A percentile compares a stretch with the other conserved stretches of the same genome.
These are phyloP conservation scores for Tuber calosporum DNA, from an alignment of 495 filamentous ascomycete genomes.

Conservation along the genomic window DNA sequence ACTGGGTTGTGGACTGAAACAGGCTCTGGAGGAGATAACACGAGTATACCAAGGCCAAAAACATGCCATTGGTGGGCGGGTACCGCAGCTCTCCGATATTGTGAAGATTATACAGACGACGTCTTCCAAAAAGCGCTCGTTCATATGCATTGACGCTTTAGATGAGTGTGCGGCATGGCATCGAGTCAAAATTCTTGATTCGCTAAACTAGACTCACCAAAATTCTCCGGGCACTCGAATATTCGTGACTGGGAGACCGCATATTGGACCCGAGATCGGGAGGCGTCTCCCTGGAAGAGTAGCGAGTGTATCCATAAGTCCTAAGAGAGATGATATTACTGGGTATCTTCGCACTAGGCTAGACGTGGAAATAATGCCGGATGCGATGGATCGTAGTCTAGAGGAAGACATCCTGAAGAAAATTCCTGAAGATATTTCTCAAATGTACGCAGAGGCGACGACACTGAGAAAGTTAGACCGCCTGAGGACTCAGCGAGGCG, in stretches of 20 bases:
- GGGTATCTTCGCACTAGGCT: background rate
- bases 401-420: background rate
- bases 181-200: background rate
- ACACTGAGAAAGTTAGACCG: background rate
- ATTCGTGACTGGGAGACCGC: background rate
- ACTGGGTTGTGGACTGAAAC: background rate
- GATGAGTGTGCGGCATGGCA: background rate
- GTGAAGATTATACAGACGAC: background rate
- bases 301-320: background rate
- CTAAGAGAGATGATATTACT: background rate
- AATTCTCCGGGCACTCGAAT: background rate
- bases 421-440: background rate
- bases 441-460: background rate
- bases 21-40: background rate
- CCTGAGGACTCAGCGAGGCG: too few species aligned
- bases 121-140: background rate
- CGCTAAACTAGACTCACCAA: background rate
- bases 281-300: background rate
- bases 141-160: background rate
- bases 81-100: background rate
- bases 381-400: background rate
- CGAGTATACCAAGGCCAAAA: background rate
- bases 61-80: background rate
- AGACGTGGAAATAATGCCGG: background rate
- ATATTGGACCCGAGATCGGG: background rate